Conservation (phyloP, 2,329 filamentous ascomycete genomes). For the Fusarium sterilihyphosum region DNA sequence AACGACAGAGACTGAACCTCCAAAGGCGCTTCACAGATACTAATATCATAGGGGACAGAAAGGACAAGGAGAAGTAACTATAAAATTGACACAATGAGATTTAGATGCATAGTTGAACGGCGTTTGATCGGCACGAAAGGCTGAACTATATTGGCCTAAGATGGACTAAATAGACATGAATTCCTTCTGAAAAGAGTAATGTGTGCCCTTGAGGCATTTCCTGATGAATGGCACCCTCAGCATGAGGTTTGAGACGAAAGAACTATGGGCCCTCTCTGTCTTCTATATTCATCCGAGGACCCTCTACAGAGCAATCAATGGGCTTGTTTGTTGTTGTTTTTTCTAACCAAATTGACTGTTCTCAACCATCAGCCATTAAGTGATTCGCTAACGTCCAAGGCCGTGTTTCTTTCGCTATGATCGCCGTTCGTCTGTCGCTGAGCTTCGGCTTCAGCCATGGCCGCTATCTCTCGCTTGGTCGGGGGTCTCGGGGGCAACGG, state of each 20-base stretch:
- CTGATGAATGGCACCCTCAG: no score
- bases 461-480: background rate
- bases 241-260: background rate
- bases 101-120: background rate
- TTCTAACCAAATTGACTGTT: accelerated
- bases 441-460: background rate
- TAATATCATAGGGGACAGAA: no score
- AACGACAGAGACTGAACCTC: background rate
- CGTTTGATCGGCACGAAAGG: background rate
- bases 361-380: background rate
- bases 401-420: background rate
- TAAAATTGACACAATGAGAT: background rate
- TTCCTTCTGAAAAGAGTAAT: background rate
- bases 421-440: background rate
- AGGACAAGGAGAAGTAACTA: accelerated
- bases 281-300: background rate
- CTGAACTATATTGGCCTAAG: accelerated
- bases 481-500: background rate
- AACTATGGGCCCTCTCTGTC: accelerated
- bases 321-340: no score
- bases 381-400: background rate
- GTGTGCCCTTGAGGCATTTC: accelerated
- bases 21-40: no score
- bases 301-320: no score
- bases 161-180: background rate